Conservation (phyloP, 2,329 filamentous ascomycete species). For the Colletotrichum sp. region DNA sequence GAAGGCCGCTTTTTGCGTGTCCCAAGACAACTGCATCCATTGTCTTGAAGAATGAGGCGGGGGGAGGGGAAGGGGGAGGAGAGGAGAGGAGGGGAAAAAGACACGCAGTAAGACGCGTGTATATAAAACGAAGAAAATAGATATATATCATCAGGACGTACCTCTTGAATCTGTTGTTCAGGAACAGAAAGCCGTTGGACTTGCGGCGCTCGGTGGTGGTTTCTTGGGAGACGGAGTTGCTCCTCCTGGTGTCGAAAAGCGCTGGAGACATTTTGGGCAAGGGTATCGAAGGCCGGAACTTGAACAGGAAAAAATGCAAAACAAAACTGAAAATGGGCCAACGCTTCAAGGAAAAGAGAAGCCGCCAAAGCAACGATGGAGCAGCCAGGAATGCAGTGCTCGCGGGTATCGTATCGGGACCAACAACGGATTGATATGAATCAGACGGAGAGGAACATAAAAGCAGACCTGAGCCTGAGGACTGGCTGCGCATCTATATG, state of each 20-base stretch:
- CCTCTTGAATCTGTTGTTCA: constrained; percentile 21
- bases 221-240: not conserved
- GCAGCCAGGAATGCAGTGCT: not conserved
- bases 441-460: not conserved
- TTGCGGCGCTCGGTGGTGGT: constrained; percentile 12
- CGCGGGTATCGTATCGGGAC: not conserved
- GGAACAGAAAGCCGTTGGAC: constrained; percentile 18
- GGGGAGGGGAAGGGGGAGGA: not conserved
- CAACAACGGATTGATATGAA: not conserved
- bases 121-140: not conserved
- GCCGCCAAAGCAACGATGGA: not conserved
- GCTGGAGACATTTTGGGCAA: constrained; percentile 13
- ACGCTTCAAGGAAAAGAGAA: not conserved
- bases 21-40: not conserved
- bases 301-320: not conserved
- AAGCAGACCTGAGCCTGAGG: not conserved
- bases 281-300: constrained; percentile 17
- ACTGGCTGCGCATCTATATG: constrained; percentile 13
- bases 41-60: not conserved
- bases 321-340: not conserved
- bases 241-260: constrained; percentile 13
- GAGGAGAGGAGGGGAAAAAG: not conserved
- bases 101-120: not conserved
- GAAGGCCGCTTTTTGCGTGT: not conserved
- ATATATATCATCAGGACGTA: not conserved